Evolutionary conservation across 2,329 filamentous ascomycete genomes (phyloP).

Genomic region (Scytalidium sp.): DNA sequence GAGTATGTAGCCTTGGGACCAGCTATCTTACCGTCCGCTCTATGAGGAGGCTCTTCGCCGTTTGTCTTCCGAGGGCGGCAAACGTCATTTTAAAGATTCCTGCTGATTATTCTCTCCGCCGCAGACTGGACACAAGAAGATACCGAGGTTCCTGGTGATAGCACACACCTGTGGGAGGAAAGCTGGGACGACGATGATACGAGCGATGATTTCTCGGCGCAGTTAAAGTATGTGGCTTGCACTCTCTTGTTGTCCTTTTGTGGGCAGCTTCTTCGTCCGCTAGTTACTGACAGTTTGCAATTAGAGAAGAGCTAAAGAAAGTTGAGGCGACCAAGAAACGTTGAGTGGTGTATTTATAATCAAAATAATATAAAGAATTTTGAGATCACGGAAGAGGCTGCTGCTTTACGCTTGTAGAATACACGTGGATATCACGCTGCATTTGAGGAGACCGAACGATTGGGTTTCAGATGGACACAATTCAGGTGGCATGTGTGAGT

Average conservation of each 20-base stretch:
- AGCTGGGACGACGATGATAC: constrained; percentile 99
- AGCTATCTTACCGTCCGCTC: no score
- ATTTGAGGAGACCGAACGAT: constrained; percentile 12
- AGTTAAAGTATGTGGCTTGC: constrained; percentile 72
- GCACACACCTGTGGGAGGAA: constrained; percentile 94
- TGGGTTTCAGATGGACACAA: not conserved
- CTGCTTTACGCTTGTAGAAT: constrained; percentile 23
- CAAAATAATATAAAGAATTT: constrained; percentile 23
- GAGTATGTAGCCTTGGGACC: constrained; percentile 57
- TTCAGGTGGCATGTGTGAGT: no score
- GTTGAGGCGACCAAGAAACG: constrained; percentile 73
- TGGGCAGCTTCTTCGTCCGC: constrained; percentile 5
- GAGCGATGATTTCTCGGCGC: constrained; percentile 91
- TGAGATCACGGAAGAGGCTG: constrained; percentile 16
- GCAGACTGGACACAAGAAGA: constrained; percentile 92
- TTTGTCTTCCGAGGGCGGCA: no score
- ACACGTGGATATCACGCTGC: constrained; percentile 20
- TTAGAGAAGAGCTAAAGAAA: constrained; percentile 89
- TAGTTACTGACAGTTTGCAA: constrained; percentile 3
- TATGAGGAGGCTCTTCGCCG: no score
- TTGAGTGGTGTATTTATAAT: constrained; percentile 36
- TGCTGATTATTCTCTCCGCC: constrained; percentile 12
- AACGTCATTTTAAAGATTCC: not conserved
- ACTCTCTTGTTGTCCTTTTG: not conserved
- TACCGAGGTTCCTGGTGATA: constrained; percentile 74